Conservation (phyloP, 1,284 basidiomycete genomes). For the Inonotus obliquus region DNA sequence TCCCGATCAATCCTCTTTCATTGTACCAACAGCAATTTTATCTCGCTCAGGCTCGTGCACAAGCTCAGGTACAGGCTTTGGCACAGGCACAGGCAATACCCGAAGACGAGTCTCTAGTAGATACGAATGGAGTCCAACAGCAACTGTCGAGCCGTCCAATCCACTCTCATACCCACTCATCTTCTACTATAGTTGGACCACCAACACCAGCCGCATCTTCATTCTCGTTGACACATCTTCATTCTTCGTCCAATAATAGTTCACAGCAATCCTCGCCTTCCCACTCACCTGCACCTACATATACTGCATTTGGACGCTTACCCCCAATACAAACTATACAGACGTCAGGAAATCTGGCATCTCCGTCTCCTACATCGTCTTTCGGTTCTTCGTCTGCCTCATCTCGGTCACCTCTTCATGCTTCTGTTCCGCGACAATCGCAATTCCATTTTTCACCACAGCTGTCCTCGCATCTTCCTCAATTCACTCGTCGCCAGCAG, state of each 20-base stretch:
- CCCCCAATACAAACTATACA: background rate
- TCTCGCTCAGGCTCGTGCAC: slow-evolving; percentile 10
- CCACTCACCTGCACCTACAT: slow-evolving; percentile 5
- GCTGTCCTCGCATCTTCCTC: background rate
- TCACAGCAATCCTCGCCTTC: slow-evolving; percentile 11
- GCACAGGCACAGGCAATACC: slow-evolving; percentile 8
- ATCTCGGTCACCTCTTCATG: background rate
- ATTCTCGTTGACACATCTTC: slow-evolving; percentile 8
- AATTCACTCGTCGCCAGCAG: background rate
- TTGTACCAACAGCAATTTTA: slow-evolving; percentile 18
- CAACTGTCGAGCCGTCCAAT: slow-evolving; percentile 12
- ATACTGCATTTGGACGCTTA: background rate
- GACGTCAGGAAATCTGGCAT: background rate
- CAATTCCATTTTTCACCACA: background rate
- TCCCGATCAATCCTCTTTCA: slow-evolving; percentile 12
- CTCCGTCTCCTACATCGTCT: background rate
- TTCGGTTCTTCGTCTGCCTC: background rate
- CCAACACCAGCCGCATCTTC: slow-evolving; percentile 28
- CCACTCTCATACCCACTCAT: slow-evolving; percentile 32
- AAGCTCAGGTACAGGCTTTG: slow-evolving; percentile 12
- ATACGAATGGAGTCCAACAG: background rate
- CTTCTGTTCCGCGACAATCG: background rate
- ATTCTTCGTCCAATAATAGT: background rate
- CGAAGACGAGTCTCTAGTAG: background rate
- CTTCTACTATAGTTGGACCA: slow-evolving; percentile 32